Conservation (phyloP, 441 rosid species). For the Jatropha multifida region DNA sequence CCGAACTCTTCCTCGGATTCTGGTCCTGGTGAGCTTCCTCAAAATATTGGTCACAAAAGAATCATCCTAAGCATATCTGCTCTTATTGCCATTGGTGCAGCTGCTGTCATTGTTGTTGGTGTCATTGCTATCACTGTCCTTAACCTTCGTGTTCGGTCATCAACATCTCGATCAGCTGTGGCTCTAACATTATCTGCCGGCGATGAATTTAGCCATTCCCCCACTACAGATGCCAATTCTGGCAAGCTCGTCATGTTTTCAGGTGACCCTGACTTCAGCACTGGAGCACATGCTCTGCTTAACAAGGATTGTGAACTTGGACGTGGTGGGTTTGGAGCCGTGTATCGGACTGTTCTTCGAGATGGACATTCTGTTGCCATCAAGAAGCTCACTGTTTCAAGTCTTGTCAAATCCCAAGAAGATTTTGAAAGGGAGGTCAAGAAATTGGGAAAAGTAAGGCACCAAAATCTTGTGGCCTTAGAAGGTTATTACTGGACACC, state of each 20-base stretch:
- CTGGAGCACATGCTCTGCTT: slow-evolving; percentile 78
- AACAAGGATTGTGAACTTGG: slow-evolving; percentile 93
- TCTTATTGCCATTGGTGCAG: slow-evolving; percentile 88
- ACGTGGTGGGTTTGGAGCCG: slow-evolving; percentile 95
- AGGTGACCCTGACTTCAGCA: slow-evolving; percentile 69
- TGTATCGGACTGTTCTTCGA: slow-evolving; percentile 63
- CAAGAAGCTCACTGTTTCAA: slow-evolving; percentile 77
- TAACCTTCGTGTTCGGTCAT: slow-evolving; percentile 69
- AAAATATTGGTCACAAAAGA: slow-evolving; percentile 54
- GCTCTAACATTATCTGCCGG: slow-evolving; percentile 58
- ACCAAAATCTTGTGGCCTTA: slow-evolving; percentile 65
- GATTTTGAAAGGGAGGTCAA: slow-evolving; percentile 83
- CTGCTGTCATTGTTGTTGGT: slow-evolving; percentile 77
- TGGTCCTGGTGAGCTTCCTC: slow-evolving; percentile 61
- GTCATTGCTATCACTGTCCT: slow-evolving; percentile 81
- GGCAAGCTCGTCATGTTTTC: slow-evolving; percentile 96
- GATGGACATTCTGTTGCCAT: slow-evolving; percentile 87
- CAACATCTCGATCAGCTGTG: slow-evolving; percentile 51
- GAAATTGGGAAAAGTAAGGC: slow-evolving; percentile 68
- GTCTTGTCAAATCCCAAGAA: slow-evolving; percentile 84
- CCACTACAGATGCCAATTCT: slow-evolving; percentile 70
- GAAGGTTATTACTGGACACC: slow-evolving; percentile 95
- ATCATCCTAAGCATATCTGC: slow-evolving; percentile 86
- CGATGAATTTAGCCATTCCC: slow-evolving; percentile 80
- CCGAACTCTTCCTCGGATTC: slow-evolving; percentile 75